Evolutionary conservation across 2,329 filamentous ascomycete species (phyloP), one percentile per base, ranked within the genome.

Genomic region (Aspergillus transmontanensis): DNA sequence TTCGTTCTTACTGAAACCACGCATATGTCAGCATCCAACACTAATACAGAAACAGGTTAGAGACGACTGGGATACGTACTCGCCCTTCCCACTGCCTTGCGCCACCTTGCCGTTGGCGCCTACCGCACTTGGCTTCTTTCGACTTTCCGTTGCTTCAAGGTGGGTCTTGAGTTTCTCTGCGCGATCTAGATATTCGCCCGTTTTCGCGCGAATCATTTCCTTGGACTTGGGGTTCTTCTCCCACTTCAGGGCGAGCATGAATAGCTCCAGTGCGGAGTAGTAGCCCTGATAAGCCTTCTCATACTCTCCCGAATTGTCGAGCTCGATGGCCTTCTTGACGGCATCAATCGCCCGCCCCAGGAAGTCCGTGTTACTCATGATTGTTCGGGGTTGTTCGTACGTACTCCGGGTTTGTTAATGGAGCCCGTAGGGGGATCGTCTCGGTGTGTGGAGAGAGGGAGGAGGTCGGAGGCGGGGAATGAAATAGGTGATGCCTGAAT

Each of bases 191-290:
- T 99, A 99, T 77, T 97, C 94, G 72, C 86, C 91, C 23, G 94
- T 93, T 84, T 98, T 98, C 72, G 91, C 89, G 71, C 95, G 90
- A 79, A 99, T 97, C 87, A 97, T 96, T 76, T 96, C 93, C 84
- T 98, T 98, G 68, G 93, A 94, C 72, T 94, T 94, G 67, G 91
- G 89, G 82, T 97, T 98, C 87, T 98, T 99, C 83, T 99, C 95
- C 94, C 94, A 99, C 85, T 99, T 99, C 64, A 99, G 86, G 39
- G 95, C 95, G 65, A 98, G 91, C 91, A 99, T 97, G 85, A 98
- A 99, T 63, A 98, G 88, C 81, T 99, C 94, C 71, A 99, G 91
- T 58, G 94, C 90, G 71, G 93, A 90, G 84, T 97, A 97, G 87
- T 99, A 99, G 67, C 91, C 86, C 76, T 97, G 92, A 79, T 98